Evolutionary conservation across 805 yeast genomes (phyloP), one percentile per base, ranked within the genome.

Genomic region (Huiozyma sinensis): DNA sequence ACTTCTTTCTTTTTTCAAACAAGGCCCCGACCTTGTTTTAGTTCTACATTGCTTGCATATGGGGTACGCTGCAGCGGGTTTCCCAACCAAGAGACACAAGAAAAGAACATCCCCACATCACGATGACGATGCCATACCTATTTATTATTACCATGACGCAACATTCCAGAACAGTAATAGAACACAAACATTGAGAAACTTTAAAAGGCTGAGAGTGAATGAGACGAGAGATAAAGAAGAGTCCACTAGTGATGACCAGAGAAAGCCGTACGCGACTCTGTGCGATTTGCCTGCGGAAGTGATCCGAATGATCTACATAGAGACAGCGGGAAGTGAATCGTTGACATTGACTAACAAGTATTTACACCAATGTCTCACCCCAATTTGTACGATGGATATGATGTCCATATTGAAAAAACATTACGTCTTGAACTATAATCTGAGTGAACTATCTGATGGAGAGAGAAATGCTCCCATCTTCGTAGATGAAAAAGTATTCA

Each of bases 61-160:
- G 58, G 58, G 58, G 8, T 54, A 44, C 42, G 47, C 50, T 13
- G 38, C 39, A 8, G 38, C 44, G 6, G 58, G 58, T 1, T 51
- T 50, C 38, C 50, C 58, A n/a, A 45, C 54, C 4, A 44, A 49
- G 37, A 43, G 34, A 10, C 49, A 52, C 27, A 53, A 53, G 42
- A 47, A 56, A 28, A 36, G 46, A 33, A 44, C 24, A n/a, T 9
- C 47, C 10, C 42, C 40, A 3, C 28, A 11, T 3, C 33, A 31
- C 33, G 24, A 40, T 31, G 31, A 28, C 29, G 44, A 47, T 12
- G 27, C 31, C 2, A 8, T 45, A 10, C 47, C 44, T 3, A 13
- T 42, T 4, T 44, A 41, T 17, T 46, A 46, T 33, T 44, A 46
- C 10, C 38, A 43, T n/a, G 39, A 36, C 33, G 24, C 13, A 13